Percentiles rank a stretch among this genome's conserved stretches.
Conservation (phyloP, 2,329 filamentous ascomycete genomes). For the Colletotrichum sp. region DNA sequence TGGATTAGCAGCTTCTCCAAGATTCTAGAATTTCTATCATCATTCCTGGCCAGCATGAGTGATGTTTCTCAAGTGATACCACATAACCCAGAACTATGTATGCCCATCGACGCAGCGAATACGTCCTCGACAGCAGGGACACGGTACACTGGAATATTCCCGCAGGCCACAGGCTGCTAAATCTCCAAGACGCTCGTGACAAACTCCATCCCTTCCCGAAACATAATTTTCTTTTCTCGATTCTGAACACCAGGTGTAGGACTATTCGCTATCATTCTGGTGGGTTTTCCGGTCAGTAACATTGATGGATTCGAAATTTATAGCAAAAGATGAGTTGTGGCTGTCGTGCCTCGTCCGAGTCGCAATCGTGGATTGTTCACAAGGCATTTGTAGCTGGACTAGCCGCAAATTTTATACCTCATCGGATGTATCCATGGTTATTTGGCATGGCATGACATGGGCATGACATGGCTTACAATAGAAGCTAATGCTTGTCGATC, state of each 20-base stretch:
- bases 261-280: too few species aligned
- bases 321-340: rapidly evolving
- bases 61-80: background rate
- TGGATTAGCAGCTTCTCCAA: too few species aligned
- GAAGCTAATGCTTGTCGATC: too few species aligned
- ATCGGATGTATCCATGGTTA: too few species aligned
- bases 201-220: too few species aligned
- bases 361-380: background rate
- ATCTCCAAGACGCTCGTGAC: rapidly evolving
- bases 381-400: background rate
- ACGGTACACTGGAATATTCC: rapidly evolving
- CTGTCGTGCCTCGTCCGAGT: background rate
- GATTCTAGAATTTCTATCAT: background rate
- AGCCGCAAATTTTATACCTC: too few species aligned
- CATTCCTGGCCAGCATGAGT: background rate
- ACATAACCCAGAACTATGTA: background rate
- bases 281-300: too few species aligned
- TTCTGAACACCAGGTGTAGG: too few species aligned
- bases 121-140: background rate
- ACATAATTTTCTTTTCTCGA: too few species aligned
- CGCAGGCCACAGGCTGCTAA: too few species aligned
- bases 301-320: rapidly evolving
- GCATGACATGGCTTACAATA: too few species aligned
- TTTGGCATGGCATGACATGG: too few species aligned
- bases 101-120: background rate